A percentile compares a stretch with the other conserved stretches of the same genome.
These are phyloP conservation scores for Epichloe scottii DNA, from an alignment of 2,329 filamentous ascomycete genomes.

Conservation along the genomic window DNA sequence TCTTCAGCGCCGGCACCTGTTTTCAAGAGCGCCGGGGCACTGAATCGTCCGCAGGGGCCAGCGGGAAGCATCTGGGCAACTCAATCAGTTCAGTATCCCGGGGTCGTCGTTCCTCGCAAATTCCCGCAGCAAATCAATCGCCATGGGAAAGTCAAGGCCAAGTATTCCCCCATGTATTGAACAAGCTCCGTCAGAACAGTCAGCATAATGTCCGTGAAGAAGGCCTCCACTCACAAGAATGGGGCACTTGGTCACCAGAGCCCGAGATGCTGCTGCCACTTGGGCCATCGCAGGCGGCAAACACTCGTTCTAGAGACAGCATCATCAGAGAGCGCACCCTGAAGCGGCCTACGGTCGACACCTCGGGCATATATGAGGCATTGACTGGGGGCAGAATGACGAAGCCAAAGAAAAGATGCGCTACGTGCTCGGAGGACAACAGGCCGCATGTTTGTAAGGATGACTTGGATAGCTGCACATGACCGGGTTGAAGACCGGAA, in stretches of 20 bases:
- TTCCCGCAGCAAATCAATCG: conserved; percentile 4
- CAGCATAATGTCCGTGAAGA: conserved; percentile 13
- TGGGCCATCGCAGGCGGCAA: not conserved
- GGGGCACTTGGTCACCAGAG: conserved; percentile 7
- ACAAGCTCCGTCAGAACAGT: conserved; percentile 16
- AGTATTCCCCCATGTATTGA: conserved; percentile 15
- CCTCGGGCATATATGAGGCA: conserved; percentile 13
- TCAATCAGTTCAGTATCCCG: conserved; percentile 14
- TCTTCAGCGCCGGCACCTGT: conserved; percentile 4
- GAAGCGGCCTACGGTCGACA: conserved; percentile 10
- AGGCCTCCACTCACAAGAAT: not conserved
- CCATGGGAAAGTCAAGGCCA: conserved; percentile 6
- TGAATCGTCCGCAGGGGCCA: not conserved
- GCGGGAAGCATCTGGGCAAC: conserved; percentile 11
- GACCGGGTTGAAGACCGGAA: not conserved
- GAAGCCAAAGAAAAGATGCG: conserved; percentile 5
- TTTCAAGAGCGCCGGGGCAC: conserved; percentile 2
- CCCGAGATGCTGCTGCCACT: not conserved
- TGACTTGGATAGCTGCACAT: conserved; percentile 10
- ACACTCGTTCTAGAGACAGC: conserved; percentile 11
- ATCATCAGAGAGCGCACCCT: conserved; percentile 9
- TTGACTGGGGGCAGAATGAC: conserved; percentile 12
- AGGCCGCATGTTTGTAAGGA: conserved; percentile 19
- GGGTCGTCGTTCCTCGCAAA: conserved; percentile 15
- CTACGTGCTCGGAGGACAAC: conserved; percentile 21